phyloP scores from a whole-genome alignment of 106 monocot genomes.

The Dioscorea alata region DNA sequence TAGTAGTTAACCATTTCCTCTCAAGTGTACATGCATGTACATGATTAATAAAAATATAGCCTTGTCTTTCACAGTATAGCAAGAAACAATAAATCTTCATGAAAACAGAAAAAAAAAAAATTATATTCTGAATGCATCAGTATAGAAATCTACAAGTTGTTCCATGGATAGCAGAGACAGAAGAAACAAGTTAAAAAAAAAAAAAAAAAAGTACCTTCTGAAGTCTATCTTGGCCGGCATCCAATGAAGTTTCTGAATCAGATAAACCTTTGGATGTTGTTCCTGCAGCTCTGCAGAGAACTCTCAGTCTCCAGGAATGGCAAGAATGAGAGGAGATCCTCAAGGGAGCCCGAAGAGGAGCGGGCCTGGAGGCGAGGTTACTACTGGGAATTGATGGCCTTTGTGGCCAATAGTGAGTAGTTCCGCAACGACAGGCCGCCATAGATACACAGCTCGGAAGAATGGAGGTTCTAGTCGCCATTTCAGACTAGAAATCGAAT shows the following conservation, averaged over 20 bases:
- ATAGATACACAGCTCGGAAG: too few relatives aligned
- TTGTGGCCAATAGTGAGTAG: too few relatives aligned
- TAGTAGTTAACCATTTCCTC: too few relatives aligned
- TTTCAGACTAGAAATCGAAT: too few relatives aligned
- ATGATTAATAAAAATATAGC: neutral
- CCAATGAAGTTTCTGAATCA: slow-evolving; percentile 1
- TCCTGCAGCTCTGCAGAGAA: slow-evolving; percentile 26
- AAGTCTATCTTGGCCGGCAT: slow-evolving; percentile 42
- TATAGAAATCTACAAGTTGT: neutral
- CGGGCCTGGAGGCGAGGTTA: too few relatives aligned
- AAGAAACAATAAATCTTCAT: neutral
- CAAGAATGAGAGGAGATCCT: neutral
- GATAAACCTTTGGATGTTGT: slow-evolving; percentile 5
- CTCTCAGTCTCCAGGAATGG: neutral
- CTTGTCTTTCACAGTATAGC: neutral
- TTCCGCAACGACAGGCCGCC: too few relatives aligned
- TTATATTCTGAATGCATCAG: neutral
- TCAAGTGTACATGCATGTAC: too few relatives aligned
- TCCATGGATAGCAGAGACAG: neutral
- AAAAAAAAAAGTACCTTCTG: slow-evolving; percentile 27
- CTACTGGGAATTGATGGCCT: too few relatives aligned
- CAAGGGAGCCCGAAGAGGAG: too few relatives aligned
- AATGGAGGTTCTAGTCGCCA: too few relatives aligned
- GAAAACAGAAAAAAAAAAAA: neutral
- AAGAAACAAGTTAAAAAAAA: neutral